Evolutionary conservation across 257 asterid species (phyloP).

Genomic region (Fraxinus americana): DNA sequence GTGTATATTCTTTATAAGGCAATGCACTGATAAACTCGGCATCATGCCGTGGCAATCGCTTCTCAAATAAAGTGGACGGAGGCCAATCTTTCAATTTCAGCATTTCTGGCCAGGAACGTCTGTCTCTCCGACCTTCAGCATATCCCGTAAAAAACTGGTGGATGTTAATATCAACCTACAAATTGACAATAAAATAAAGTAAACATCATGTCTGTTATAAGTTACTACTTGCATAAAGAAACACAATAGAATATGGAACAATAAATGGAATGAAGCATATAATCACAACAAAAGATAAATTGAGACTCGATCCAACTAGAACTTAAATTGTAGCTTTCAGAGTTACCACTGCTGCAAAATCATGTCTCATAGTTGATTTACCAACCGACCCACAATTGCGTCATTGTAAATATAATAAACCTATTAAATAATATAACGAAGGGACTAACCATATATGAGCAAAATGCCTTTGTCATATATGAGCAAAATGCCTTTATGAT

Average conservation of each 20-base stretch:
- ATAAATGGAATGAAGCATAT: neutral
- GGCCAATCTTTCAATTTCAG: constrained; percentile 77
- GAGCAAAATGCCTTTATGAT: neutral
- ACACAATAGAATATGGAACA: neutral
- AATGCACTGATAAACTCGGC: constrained; percentile 54
- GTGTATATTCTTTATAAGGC: constrained; percentile 69
- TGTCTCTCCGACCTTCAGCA: constrained; percentile 40
- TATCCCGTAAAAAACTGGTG: constrained; percentile 59
- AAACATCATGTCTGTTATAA: neutral
- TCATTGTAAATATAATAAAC: neutral
- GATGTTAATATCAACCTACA: constrained; percentile 55
- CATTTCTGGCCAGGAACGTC: constrained; percentile 53
- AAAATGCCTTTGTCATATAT: neutral
- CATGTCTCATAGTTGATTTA: neutral
- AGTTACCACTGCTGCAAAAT: neutral
- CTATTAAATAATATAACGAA: neutral
- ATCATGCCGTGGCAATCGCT: constrained; percentile 56
- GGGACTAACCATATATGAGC: neutral
- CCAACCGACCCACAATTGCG: neutral
- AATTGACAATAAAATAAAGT: constrained; percentile 10
- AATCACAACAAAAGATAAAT: neutral
- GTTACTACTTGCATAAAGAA: constrained; percentile 1
- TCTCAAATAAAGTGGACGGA: constrained; percentile 42
- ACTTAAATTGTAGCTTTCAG: neutral
- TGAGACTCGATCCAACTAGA: neutral